Evolutionary conservation across 2,329 filamentous ascomycete genomes (phyloP).

Genomic region (Ophiostoma perfectum): DNA sequence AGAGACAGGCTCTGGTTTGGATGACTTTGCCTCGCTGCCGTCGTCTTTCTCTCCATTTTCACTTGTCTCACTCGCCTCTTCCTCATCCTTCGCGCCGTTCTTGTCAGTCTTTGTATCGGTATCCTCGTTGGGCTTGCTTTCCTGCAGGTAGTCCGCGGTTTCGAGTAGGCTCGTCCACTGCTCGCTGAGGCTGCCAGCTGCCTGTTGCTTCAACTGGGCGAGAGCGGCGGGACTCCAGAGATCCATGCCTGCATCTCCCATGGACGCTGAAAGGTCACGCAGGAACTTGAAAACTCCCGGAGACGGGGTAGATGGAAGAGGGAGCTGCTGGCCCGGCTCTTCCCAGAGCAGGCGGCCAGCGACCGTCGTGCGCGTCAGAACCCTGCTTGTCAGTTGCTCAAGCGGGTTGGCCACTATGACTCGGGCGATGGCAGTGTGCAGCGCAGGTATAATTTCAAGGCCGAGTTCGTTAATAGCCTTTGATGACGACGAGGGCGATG

Average conservation of each 20-base stretch:
- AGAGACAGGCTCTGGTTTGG: neutral
- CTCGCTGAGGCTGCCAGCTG: slow-evolving; percentile 48
- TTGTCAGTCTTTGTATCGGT: slow-evolving; percentile 5
- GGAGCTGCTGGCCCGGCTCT: slow-evolving; percentile 72
- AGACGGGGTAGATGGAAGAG: slow-evolving; percentile 73
- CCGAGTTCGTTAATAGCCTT: slow-evolving; percentile 49
- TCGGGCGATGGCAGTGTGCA: slow-evolving; percentile 58
- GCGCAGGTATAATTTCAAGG: slow-evolving; percentile 52
- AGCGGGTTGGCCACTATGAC: slow-evolving; percentile 48
- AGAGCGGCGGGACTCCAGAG: slow-evolving; percentile 73
- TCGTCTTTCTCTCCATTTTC: neutral
- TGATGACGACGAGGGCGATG: slow-evolving; percentile 28
- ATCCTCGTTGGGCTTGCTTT: slow-evolving; percentile 16
- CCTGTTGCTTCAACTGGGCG: slow-evolving; percentile 52
- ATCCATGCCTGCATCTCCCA: slow-evolving; percentile 68
- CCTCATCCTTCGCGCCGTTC: slow-evolving; percentile 16
- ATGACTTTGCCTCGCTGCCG: neutral
- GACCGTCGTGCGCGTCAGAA: slow-evolving; percentile 44
- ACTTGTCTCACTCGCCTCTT: neutral
- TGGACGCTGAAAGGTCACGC: slow-evolving; percentile 56
- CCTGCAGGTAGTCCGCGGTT: slow-evolving; percentile 22
- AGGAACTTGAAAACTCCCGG: slow-evolving; percentile 68
- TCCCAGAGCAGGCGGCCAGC: slow-evolving; percentile 72
- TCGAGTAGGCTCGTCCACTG: slow-evolving; percentile 44
- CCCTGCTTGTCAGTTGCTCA: slow-evolving; percentile 41